Percentiles rank a stretch among this genome's conserved stretches.
phyloP scores from a whole-genome alignment of 2,329 filamentous ascomycete genomes.

The Aspergillus novoparasiticus region DNA sequence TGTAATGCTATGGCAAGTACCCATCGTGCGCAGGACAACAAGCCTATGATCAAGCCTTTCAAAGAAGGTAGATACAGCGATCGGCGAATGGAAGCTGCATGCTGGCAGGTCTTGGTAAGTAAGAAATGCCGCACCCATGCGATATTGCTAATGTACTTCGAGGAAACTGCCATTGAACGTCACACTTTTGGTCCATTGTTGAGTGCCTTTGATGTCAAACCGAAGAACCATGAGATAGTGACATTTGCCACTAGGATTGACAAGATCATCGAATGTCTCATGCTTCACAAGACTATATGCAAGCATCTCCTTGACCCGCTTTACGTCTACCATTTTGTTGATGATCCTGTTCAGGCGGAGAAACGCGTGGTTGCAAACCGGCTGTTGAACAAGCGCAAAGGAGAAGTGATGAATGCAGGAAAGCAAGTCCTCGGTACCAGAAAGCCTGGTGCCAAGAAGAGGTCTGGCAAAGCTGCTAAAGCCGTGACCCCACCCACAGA shows the following conservation, averaged over 20 bases:
- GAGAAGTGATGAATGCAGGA: constrained; percentile 34
- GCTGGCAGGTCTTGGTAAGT: constrained; percentile 37
- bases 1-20: constrained; percentile 36
- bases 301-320: constrained; percentile 41
- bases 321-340: constrained; percentile 37
- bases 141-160: constrained; percentile 5
- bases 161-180: constrained; percentile 29
- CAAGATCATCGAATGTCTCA: constrained; percentile 22
- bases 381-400: constrained; percentile 36
- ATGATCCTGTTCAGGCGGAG: constrained; percentile 35
- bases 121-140: background rate
- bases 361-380: constrained; percentile 38
- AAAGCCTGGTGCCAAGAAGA: background rate
- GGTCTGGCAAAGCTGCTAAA: background rate
- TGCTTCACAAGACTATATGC: constrained; percentile 42
- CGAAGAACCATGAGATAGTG: constrained; percentile 18
- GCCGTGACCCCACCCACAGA: background rate
- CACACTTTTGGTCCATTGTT: constrained; percentile 31
- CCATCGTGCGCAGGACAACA: constrained; percentile 31
- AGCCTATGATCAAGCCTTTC: constrained; percentile 37
- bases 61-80: constrained; percentile 25
- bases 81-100: constrained; percentile 31
- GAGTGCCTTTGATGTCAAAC: constrained; percentile 25
- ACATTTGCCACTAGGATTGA: constrained; percentile 27
- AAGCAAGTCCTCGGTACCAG: constrained; percentile 26